Evolutionary conservation across 306 rosid genomes (phyloP).

Genomic region (Clitoria ternatea): DNA sequence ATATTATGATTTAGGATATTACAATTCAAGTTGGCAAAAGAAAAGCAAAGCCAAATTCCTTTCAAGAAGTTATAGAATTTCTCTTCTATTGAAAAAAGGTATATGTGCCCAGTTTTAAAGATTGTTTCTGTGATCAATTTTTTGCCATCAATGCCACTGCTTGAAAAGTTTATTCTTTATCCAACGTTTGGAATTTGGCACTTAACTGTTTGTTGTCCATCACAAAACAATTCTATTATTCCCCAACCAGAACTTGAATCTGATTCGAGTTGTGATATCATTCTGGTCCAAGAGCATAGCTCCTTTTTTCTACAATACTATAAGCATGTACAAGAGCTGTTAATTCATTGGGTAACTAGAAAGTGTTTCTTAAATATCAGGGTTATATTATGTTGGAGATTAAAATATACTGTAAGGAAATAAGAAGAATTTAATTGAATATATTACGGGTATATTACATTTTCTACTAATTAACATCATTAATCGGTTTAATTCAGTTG

Average conservation of each 20-base stretch:
- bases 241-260: slow-evolving; percentile 15
- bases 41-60: slow-evolving; percentile 18
- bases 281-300: neutral
- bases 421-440: too few species aligned
- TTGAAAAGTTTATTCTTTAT: slow-evolving; percentile 21
- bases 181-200: slow-evolving; percentile 10
- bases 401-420: too few species aligned
- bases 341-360: neutral
- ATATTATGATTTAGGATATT: neutral
- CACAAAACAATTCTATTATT: slow-evolving; percentile 28
- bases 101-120: slow-evolving; percentile 32
- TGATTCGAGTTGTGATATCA: slow-evolving; percentile 9
- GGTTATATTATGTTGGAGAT: too few species aligned
- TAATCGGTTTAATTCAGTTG: too few species aligned
- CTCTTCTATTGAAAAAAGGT: slow-evolving; percentile 2
- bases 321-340: neutral
- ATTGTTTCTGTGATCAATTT: slow-evolving; percentile 22
- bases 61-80: neutral
- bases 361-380: neutral
- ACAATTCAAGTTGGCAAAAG: slow-evolving; percentile 12
- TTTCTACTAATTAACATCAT: too few species aligned
- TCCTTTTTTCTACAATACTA: neutral
- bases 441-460: too few species aligned
- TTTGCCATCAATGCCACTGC: slow-evolving; percentile 32
- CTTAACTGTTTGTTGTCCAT: slow-evolving; percentile 21